Evolutionary conservation across 805 yeast species (phyloP).

Genomic region (Candida palmyrensis): DNA sequence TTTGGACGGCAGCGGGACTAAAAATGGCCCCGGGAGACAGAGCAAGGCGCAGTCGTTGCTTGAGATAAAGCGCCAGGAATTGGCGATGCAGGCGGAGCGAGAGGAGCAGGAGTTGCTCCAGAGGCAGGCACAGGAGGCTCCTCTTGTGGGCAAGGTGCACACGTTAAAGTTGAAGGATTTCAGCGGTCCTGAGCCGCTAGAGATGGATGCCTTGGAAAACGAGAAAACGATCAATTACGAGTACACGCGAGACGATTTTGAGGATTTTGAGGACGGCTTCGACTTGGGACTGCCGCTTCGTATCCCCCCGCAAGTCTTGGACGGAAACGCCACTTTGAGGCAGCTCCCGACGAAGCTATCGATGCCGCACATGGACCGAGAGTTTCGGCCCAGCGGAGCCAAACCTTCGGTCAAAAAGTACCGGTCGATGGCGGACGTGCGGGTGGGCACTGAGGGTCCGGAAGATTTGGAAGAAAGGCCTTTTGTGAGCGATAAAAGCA

Average conservation of each 20-base stretch:
- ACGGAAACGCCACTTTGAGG: slow-evolving; percentile 1
- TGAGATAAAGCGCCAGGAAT: slow-evolving; percentile 15
- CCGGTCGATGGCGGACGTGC: slow-evolving; percentile 30
- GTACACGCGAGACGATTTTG: slow-evolving; percentile 32
- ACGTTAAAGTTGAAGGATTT: slow-evolving; percentile 29
- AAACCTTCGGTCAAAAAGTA: slow-evolving; percentile 19
- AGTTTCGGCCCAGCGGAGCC: neutral
- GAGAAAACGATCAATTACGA: slow-evolving; percentile 33
- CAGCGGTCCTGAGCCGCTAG: slow-evolving; percentile 8
- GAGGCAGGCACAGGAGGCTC: slow-evolving; percentile 8
- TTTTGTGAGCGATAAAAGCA: slow-evolving; percentile 23
- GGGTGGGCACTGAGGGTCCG: slow-evolving; percentile 9
- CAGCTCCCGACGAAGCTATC: neutral
- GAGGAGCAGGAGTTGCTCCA: slow-evolving; percentile 27
- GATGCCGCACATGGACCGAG: slow-evolving; percentile 4
- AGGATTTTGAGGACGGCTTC: slow-evolving; percentile 34
- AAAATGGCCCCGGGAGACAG: neutral
- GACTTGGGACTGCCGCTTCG: slow-evolving; percentile 13
- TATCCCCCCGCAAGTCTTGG: slow-evolving; percentile 1
- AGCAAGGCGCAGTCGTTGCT: slow-evolving; percentile 4
- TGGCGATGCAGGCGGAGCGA: slow-evolving; percentile 26
- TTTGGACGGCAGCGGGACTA: neutral
- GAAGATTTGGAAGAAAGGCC: slow-evolving; percentile 16
- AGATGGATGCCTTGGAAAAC: slow-evolving; percentile 18
- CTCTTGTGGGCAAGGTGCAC: too few species aligned